Evolutionary conservation across 345 rosid genomes (phyloP).

Genomic region (Xanthoceras sorbifolium): DNA sequence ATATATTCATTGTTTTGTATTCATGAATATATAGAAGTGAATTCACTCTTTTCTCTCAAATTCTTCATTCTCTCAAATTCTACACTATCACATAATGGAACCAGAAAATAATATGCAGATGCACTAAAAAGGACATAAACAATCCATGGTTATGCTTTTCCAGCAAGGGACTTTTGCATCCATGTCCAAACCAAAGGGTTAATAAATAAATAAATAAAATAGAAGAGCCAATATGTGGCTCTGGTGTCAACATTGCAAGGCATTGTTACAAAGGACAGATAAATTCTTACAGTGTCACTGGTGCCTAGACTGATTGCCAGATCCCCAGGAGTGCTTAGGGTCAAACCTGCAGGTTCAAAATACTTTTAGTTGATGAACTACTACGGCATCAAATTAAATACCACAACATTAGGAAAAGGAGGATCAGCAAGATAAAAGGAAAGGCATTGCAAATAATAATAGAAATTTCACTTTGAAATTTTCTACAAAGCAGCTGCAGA

Average conservation of each 20-base stretch:
- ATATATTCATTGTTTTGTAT: too few relatives aligned
- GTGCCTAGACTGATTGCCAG: constrained; percentile 92
- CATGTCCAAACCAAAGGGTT: background rate
- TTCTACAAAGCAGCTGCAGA: background rate
- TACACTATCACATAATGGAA: background rate
- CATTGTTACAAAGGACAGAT: background rate
- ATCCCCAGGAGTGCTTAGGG: constrained; percentile 85
- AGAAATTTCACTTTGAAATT: background rate
- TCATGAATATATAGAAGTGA: too few relatives aligned
- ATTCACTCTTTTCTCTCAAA: too few relatives aligned
- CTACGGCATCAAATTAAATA: background rate
- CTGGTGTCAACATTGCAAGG: background rate
- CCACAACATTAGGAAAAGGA: constrained; percentile 2
- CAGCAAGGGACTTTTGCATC: background rate
- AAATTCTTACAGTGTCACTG: constrained; percentile 75
- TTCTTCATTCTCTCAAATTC: too few relatives aligned
- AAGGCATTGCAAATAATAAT: too few relatives aligned
- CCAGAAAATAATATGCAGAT: background rate
- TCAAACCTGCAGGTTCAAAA: constrained; percentile 58
- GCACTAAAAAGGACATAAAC: background rate
- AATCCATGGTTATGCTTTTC: background rate
- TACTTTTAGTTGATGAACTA: constrained; percentile 10
- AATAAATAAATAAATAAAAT: background rate
- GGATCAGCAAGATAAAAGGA: background rate
- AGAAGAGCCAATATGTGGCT: background rate